These are phyloP conservation scores for Suillus hirtellus DNA, from an alignment of 768 basidiomycete genomes.

Conservation along the genomic window DNA sequence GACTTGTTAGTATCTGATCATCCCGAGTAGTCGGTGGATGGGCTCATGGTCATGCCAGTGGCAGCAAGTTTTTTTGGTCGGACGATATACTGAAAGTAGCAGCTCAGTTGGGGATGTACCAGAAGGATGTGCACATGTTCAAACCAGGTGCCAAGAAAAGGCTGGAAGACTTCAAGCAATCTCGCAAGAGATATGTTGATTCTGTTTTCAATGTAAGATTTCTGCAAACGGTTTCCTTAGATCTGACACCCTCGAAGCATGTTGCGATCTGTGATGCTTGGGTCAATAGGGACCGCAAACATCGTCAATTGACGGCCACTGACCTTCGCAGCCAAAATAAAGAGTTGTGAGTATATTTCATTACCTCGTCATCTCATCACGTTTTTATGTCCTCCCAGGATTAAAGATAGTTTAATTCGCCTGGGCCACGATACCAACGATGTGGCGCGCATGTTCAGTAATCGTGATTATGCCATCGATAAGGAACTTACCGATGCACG, in stretches of 20 bases:
- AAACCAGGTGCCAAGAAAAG: constrained; percentile 25
- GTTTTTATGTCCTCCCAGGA: background rate
- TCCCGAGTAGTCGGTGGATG: constrained; percentile 30
- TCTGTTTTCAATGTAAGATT: background rate
- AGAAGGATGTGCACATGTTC: constrained; percentile 23
- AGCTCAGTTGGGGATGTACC: constrained; percentile 14
- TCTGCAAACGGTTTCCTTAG: background rate
- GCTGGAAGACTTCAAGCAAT: constrained; percentile 26
- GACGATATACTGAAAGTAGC: constrained; percentile 31
- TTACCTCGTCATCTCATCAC: background rate
- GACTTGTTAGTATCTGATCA: constrained; percentile 1
- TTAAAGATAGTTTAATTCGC: background rate
- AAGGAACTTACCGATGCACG: constrained; percentile 7
- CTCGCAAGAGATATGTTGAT: constrained; percentile 17
- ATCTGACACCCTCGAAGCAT: constrained; percentile 3
- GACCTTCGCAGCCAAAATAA: background rate
- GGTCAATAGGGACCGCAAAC: background rate
- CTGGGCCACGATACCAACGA: constrained; percentile 3
- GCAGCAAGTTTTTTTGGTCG: constrained; percentile 36
- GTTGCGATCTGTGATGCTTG: background rate
- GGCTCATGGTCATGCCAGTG: constrained; percentile 26
- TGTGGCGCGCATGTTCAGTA: background rate
- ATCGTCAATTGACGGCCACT: background rate
- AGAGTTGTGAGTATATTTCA: background rate
- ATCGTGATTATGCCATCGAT: background rate